Evolutionary conservation across 1,284 basidiomycete genomes (phyloP), one percentile per base, ranked within the genome.

Genomic region (Butyriboletus appendiculatus): DNA sequence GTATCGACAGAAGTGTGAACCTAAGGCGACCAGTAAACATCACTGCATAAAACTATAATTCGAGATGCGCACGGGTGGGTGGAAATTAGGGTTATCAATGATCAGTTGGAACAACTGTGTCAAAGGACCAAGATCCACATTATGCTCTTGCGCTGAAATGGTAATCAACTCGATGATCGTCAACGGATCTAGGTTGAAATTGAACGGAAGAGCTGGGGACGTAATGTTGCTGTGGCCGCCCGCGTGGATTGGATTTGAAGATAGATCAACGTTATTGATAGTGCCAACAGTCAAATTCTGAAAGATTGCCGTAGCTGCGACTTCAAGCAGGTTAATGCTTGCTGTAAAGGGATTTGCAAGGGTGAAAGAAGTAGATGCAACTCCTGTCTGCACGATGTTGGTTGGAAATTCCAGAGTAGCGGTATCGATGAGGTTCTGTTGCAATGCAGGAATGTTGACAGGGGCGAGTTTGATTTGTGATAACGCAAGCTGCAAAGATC

Each of bases 331-430:
- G 66, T 86, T 89, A 68, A 92, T 84, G 61, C 82, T 83, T 12
- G 89, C 88, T 0, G 87, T 90, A 73, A 92, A 92, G 3, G 89
- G 88, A 63, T 92, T 92, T 15, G 74, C 73, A 42, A 92, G 74
- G 2, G 73, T 73, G 62, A 89, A 86, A 0, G 80, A 73, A 3
- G 80, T 74, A 28, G 75, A 73, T 3, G 85, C 85, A 28, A 85
- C 66, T 9, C 82, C 83, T 0, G 81, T 87, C 55, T 77, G 71
- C 9, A 78, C 79, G 45, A 88, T 84, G 56, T 88, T 70, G 9
- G 72, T 72, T 1, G 85, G 85, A 70, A 88, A 85, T 32, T 73
- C 71, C 37, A 88, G 71, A 5, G 78, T 76, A 2, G 81, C 77
- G 26, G 75, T 76, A 41, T 72, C 75, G 62, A 92, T 85, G 54